Evolutionary conservation across 495 filamentous ascomycete genomes (phyloP), one percentile per base, ranked within the genome.

Genomic region (Neurospora tetrasperma): DNA sequence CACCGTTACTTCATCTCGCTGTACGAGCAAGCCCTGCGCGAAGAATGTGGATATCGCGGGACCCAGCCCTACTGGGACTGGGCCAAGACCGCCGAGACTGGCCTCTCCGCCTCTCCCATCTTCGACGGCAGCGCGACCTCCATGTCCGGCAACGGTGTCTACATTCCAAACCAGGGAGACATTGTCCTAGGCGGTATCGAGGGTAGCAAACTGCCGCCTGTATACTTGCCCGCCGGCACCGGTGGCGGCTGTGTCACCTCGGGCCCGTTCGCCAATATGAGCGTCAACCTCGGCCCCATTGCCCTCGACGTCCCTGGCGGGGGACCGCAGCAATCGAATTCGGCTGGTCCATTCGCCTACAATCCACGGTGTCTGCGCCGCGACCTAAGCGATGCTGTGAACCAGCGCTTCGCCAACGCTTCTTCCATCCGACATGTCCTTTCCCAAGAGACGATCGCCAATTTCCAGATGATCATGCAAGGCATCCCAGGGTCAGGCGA

Each of bases 31-130:
- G 89, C 91, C 2, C 83, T 94, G 5, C 84, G 87, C 31, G 84
- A 89, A 16, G 91, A 94, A 75, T 94, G 92, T 76, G 90, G 89
- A 54, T 94, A 92, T 75, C 87, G 76, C 0, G 90, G 90, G 42
- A 80, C 80, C 71, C 85, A 88, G 69, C 86, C 83, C 31, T 91
- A 90, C 81, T 91, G 90, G 89, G 84, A 92, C 82, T 93, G 90
- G 90, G 79, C 82, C 14, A 80, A 85, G 41, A 85, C 85, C 46
- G 82, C 84, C 39, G 23, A 62, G 18, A 35, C 74, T 1, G 80
- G 82, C 16, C 84, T 90, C 18, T 80, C 83, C 35, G 78, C 81
- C 41, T 91, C 88, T 27, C 83, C 86, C 40, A 79, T 92, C 46
- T 91, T 91, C 79, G 86, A 91, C 73, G 89, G 89, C 54, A 85